Evolutionary conservation across 768 basidiomycete species (phyloP).

Genomic region (Holtermannia corniformis): DNA sequence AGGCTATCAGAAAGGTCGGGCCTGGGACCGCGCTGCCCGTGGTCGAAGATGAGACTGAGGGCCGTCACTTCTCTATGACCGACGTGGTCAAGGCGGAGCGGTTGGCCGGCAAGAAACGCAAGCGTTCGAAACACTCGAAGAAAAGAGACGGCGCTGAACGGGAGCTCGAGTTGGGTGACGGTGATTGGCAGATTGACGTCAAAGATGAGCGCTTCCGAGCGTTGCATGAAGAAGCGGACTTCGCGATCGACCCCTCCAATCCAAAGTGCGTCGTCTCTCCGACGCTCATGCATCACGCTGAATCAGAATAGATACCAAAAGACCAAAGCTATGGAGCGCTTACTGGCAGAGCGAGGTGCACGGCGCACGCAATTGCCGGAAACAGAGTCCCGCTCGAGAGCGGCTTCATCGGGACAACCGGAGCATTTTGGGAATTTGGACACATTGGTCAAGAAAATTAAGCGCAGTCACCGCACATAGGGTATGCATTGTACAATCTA

Average conservation of each 20-base stretch:
- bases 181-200: slow-evolving; percentile 72
- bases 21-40: slow-evolving; percentile 55
- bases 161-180: slow-evolving; percentile 54
- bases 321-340: slow-evolving; percentile 77
- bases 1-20: slow-evolving; percentile 43
- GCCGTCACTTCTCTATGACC: slow-evolving; percentile 81
- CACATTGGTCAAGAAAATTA: not conserved
- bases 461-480: not conserved
- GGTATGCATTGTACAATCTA: not conserved
- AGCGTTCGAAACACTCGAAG: slow-evolving; percentile 44
- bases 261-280: slow-evolving; percentile 60
- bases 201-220: slow-evolving; percentile 79
- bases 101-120: slow-evolving; percentile 42
- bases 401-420: not conserved
- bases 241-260: slow-evolving; percentile 91
- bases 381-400: not conserved
- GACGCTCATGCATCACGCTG: not conserved
- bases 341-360: slow-evolving; percentile 68
- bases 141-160: slow-evolving; percentile 45
- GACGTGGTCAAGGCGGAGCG: slow-evolving; percentile 82
- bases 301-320: slow-evolving; percentile 74
- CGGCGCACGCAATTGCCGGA: not conserved
- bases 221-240: slow-evolving; percentile 78
- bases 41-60: slow-evolving; percentile 48
- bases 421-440: too few relatives aligned